phyloP scores from a whole-genome alignment of 306 rosid genomes.

The Comarum palustre region DNA sequence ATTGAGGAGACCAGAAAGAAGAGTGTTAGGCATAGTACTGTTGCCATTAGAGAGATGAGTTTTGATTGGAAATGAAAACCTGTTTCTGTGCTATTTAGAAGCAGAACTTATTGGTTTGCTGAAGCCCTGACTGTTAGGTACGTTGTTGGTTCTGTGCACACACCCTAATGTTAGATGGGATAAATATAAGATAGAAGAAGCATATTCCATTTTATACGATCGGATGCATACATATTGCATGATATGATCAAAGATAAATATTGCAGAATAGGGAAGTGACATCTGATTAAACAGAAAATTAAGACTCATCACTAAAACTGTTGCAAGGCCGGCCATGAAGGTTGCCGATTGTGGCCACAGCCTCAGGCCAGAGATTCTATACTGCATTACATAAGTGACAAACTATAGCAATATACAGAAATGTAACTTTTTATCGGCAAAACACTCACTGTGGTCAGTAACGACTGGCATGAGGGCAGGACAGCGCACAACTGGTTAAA shows the following conservation, averaged over 20 bases:
- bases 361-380: too few relatives aligned
- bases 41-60: constrained; percentile 17
- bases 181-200: background rate
- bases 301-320: too few relatives aligned
- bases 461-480: constrained; percentile 9
- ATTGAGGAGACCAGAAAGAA: constrained; percentile 24
- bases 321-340: too few relatives aligned
- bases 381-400: too few relatives aligned
- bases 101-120: background rate
- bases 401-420: background rate
- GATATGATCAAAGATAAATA: background rate
- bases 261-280: background rate
- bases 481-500: background rate
- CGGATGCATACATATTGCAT: background rate
- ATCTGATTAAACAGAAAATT: background rate
- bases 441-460: background rate
- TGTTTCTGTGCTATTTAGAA: constrained; percentile 11
- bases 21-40: constrained; percentile 14
- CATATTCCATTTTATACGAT: background rate
- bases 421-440: background rate
- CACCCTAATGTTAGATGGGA: background rate
- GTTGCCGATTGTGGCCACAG: too few relatives aligned
- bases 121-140: constrained; percentile 18
- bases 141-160: background rate
- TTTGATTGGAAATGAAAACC: constrained; percentile 8